Percentiles rank a stretch among this genome's conserved stretches.
Conservation (phyloP, 2,329 filamentous ascomycete species). For the Colletotrichum euphorbiae region DNA sequence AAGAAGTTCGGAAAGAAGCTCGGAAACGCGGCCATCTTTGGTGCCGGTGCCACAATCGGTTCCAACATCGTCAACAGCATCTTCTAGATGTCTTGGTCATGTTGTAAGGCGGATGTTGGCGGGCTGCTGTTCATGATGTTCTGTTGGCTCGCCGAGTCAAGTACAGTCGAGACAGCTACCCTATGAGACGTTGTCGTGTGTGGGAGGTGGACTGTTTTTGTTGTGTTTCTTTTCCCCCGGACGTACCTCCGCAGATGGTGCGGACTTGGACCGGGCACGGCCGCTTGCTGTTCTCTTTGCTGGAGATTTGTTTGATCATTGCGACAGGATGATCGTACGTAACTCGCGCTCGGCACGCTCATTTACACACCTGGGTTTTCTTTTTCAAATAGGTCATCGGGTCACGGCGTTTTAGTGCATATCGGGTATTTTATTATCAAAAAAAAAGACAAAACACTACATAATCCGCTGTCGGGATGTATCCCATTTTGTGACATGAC, state of each 20-base stretch:
- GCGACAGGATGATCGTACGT: background rate
- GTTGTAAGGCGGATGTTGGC: background rate
- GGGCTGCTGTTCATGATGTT: background rate
- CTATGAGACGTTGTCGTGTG: background rate
- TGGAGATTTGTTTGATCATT: constrained; percentile 9
- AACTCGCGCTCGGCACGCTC: constrained; percentile 9
- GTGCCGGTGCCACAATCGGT: constrained; percentile 91
- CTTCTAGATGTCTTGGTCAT: constrained; percentile 66
- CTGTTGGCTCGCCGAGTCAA: background rate
- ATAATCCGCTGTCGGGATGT: background rate
- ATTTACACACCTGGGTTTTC: constrained; percentile 16
- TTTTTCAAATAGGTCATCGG: constrained; percentile 12
- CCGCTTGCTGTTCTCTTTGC: constrained; percentile 8
- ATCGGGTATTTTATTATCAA: constrained; percentile 6
- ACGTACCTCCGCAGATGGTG: background rate
- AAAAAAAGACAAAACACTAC: background rate
- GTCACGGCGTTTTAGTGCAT: constrained; percentile 18
- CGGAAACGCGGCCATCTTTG: constrained; percentile 86
- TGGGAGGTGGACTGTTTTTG: constrained; percentile 5
- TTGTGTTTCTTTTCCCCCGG: background rate
- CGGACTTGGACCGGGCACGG: background rate
- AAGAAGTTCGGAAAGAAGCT: constrained; percentile 97
- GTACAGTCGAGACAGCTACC: background rate
- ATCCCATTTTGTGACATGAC: background rate
- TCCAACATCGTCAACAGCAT: constrained; percentile 91